Evolutionary conservation across 148 eudicot genomes (phyloP), one percentile per base, ranked within the genome.

Genomic region (Vaccinium corymbosum): DNA sequence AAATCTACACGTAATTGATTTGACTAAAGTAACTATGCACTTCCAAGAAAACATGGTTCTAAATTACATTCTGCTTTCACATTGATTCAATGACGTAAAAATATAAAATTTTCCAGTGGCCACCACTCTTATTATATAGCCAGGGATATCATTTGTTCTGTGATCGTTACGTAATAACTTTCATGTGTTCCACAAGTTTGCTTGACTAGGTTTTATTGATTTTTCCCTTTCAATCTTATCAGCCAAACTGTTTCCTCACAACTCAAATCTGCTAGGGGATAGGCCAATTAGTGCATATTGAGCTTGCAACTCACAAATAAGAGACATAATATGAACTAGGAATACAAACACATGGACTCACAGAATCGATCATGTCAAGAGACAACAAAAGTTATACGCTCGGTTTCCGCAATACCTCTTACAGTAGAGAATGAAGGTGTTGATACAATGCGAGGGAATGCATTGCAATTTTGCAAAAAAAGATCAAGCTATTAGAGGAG

Each of bases 241-340:
- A 66, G 27, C 72, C 32, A 66, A 25, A 66, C 0, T 3, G 32
- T 20, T 66, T 70, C 38, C 27, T 32, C 48, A 72, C 6, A 72
- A 72, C 10, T 72, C 32, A 12, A 35, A 72, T 19, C 38, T 15
- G 76, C 7, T 72, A 72, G 42, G 76, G 38, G 3, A 55, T 20
- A 6, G 66, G 66, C 22, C 66, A 17, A 59, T 19, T 20, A 17
- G 66, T 19, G 25, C 27, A 64, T 72, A 35, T 29, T 32, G 48
- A 72, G 49, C 76, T 72, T 72, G 76, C n/a, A 72, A 35, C 76
- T 72, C 9, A 32, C 48, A 35, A 72, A 72, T 16, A 72, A 66
- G 74, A 70, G 1, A 25, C 25, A 68, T 0, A 68, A 72, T 1
- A 72, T 72, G 49, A 35, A 35, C 17, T 35, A 13, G 17, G 11